Conservation (phyloP, 2,329 filamentous ascomycete genomes). For the Colletotrichum kahawae region DNA sequence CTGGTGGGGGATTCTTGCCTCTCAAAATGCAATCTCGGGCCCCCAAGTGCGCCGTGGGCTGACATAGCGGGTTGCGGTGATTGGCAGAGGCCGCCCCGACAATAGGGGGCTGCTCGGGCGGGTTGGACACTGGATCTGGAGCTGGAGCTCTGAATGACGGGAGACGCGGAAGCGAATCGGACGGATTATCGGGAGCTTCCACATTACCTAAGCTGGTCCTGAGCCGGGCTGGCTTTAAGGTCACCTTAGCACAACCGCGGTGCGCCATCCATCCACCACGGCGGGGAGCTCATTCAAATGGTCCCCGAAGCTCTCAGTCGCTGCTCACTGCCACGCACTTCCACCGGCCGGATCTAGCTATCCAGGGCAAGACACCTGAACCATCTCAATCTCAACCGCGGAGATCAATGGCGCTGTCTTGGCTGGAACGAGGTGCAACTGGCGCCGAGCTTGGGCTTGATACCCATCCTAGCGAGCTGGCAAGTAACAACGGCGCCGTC, state of each 20-base stretch:
- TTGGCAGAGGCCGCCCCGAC: neutral
- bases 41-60: neutral
- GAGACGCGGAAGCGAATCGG: neutral
- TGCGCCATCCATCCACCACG: neutral
- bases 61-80: slow-evolving; percentile 2
- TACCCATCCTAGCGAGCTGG: neutral
- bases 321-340: neutral
- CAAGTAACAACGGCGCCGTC: neutral
- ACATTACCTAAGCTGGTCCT: neutral
- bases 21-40: neutral
- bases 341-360: neutral
- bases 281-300: neutral
- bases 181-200: neutral
- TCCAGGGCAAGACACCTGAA: neutral
- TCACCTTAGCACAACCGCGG: neutral
- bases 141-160: neutral
- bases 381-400: neutral
- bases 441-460: neutral
- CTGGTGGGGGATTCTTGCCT: neutral
- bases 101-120: neutral
- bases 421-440: neutral
- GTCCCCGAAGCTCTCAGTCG: neutral
- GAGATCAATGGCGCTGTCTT: neutral
- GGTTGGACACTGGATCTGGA: neutral
- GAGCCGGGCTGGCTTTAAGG: neutral